Percentiles rank a stretch among this genome's conserved stretches.
phyloP scores from a whole-genome alignment of 257 asterid species.

The Rauvolfia tetraphylla region DNA sequence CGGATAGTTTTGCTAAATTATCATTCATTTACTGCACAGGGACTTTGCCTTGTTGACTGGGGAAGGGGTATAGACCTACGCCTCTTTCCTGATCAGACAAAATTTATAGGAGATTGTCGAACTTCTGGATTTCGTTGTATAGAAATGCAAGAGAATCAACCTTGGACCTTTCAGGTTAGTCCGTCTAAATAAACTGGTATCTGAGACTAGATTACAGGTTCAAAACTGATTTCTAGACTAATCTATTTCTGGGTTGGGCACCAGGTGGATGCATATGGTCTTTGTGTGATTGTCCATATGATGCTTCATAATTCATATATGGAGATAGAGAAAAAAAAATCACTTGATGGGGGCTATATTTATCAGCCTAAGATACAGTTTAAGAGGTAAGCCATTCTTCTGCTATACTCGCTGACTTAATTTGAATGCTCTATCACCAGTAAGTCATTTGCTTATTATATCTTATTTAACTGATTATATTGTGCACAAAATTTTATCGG shows the following conservation, averaged over 20 bases:
- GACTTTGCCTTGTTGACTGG: conserved; percentile 97
- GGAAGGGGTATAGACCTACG: conserved; percentile 87
- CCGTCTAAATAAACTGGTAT: background rate
- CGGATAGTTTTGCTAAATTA: conserved; percentile 11
- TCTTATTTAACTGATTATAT: background rate
- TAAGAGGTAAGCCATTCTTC: conserved; percentile 48
- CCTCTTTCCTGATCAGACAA: conserved; percentile 58
- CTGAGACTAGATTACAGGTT: conserved; percentile 7
- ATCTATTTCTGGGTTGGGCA: conserved; percentile 10
- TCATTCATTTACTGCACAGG: conserved; percentile 44
- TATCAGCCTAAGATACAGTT: conserved; percentile 71
- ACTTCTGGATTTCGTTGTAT: conserved; percentile 95
- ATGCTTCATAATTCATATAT: conserved; percentile 84
- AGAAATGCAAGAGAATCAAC: conserved; percentile 86
- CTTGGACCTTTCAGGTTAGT: conserved; percentile 88
- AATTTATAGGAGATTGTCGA: conserved; percentile 79
- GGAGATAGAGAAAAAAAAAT: conserved; percentile 63
- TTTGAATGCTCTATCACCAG: background rate
- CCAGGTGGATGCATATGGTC: conserved; percentile 82
- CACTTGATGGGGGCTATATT: conserved; percentile 42
- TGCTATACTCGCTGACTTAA: background rate
- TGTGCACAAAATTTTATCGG: background rate
- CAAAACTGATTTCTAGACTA: background rate
- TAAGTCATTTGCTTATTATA: conserved; percentile 1
- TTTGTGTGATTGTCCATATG: conserved; percentile 76